Percentiles rank a stretch among this genome's conserved stretches.
Conservation (phyloP, 306 rosid species). For the Lithocarpus polystachyus region DNA sequence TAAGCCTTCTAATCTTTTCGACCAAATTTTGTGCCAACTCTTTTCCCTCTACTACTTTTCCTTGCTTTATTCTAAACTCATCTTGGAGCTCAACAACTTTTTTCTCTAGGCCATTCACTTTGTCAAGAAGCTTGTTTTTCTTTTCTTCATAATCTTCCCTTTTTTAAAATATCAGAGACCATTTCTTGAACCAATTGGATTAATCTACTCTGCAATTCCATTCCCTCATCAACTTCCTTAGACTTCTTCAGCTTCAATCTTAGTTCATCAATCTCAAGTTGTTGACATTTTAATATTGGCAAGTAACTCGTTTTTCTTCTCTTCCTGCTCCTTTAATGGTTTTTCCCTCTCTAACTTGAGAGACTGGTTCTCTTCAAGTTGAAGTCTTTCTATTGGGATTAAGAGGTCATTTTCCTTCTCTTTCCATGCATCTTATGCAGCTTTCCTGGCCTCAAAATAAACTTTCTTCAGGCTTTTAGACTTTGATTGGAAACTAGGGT, state of each 20-base stretch:
- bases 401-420: too few relatives aligned
- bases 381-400: too few relatives aligned
- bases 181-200: slow-evolving; percentile 39
- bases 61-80: slow-evolving; percentile 34
- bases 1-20: slow-evolving; percentile 21
- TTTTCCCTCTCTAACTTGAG: slow-evolving; percentile 38
- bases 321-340: slow-evolving; percentile 21
- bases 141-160: slow-evolving; percentile 42
- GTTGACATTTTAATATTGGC: slow-evolving; percentile 21
- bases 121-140: slow-evolving; percentile 24
- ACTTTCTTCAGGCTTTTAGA: slow-evolving; percentile 31
- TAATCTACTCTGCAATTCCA: slow-evolving; percentile 41
- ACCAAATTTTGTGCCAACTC: slow-evolving; percentile 27
- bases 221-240: slow-evolving; percentile 43
- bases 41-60: slow-evolving; percentile 19
- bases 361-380: slow-evolving; percentile 37
- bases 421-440: too few relatives aligned
- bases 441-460: not conserved
- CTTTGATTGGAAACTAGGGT: slow-evolving; percentile 52
- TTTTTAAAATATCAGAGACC: slow-evolving; percentile 27
- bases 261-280: slow-evolving; percentile 36
- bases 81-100: slow-evolving; percentile 30
- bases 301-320: slow-evolving; percentile 14
- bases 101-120: slow-evolving; percentile 29
- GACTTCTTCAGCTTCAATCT: slow-evolving; percentile 27